Conservation (phyloP, 2,329 filamentous ascomycete species). For the Blastomyces parvus region DNA sequence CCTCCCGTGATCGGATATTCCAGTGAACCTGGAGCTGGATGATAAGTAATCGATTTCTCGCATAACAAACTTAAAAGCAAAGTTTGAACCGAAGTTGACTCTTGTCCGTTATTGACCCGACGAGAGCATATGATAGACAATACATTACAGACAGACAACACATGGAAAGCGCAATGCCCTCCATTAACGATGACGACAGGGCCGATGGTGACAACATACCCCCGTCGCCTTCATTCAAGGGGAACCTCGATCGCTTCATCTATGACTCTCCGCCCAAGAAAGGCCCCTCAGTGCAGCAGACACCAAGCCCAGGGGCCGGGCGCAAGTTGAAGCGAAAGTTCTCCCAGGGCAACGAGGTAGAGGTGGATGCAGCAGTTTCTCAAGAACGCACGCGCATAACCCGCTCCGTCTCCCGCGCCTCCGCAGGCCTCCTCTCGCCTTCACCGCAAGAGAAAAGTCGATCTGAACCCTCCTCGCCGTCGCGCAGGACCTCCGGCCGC, state of each 20-base stretch:
- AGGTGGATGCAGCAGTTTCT: background rate
- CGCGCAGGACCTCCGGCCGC: constrained; percentile 1
- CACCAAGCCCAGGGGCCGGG: background rate
- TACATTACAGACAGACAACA: background rate
- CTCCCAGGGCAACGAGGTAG: background rate
- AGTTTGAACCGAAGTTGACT: background rate
- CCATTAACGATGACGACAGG: background rate
- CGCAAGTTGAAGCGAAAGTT: constrained; percentile 7
- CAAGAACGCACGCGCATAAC: background rate
- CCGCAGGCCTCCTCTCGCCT: background rate
- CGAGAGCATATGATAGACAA: no score
- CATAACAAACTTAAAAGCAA: no score
- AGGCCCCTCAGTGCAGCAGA: background rate
- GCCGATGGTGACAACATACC: background rate
- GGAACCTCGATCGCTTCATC: constrained; percentile 4
- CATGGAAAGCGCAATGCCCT: background rate
- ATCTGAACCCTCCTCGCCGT: constrained; percentile 9
- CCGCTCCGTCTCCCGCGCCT: constrained; percentile 3
- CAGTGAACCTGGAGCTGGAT: no score
- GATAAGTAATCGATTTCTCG: no score
- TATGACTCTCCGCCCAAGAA: constrained; percentile 7
- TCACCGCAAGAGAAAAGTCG: background rate
- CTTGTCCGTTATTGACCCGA: no score
- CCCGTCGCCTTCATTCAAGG: constrained; percentile 6
- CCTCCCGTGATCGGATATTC: no score